Evolutionary conservation across 805 yeast species (phyloP), one percentile per base, ranked within the genome.

Genomic region (Candida easanensis): DNA sequence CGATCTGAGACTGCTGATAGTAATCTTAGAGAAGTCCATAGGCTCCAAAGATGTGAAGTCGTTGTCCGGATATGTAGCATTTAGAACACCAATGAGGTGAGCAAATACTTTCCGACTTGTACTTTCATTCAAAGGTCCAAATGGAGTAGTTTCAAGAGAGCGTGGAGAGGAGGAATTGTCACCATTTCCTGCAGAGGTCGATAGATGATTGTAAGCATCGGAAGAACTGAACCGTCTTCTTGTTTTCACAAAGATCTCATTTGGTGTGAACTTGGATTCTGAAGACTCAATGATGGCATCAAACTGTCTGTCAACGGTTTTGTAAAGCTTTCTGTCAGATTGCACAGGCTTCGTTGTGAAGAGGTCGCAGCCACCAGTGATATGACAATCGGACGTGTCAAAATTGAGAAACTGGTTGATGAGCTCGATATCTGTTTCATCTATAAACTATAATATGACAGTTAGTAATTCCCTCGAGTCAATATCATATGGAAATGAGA

Each of bases 281-380:
- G 47, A 40, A 15, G 52, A 48, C 42, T 67, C 70, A 20, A 71
- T 57, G 20, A 73, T 62, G 9, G 73, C 62, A 47, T 83, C 85
- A 45, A 88, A 73, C 57, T 87, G 91, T 52, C 83, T 80, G 60
- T 89, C 97, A 33, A 93, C 80, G 0, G 90, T 80, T 63, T 88
- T 88, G 70, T 86, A 88, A 22, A 91, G 74, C 64, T 90, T 90
- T 53, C 89, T 76, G 64, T 93, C 99, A 1, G 91, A 76, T 1
- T 93, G 88, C 19, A 90, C 88, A 1, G 97, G 89, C 58, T 91
- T 93, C 2, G 99, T 93, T 1, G 98, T 87, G 59, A 88, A 93
- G 38, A 93, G 74, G 60, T 93, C 99, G 61, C 96, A 83, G 20
- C 95, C 89, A 11, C 97, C 98, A 43, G 78, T 77, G 31, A 93